These are phyloP conservation scores for Colletotrichum sp. DNA, from an alignment of 2,329 filamentous ascomycete species.

Conservation along the genomic window DNA sequence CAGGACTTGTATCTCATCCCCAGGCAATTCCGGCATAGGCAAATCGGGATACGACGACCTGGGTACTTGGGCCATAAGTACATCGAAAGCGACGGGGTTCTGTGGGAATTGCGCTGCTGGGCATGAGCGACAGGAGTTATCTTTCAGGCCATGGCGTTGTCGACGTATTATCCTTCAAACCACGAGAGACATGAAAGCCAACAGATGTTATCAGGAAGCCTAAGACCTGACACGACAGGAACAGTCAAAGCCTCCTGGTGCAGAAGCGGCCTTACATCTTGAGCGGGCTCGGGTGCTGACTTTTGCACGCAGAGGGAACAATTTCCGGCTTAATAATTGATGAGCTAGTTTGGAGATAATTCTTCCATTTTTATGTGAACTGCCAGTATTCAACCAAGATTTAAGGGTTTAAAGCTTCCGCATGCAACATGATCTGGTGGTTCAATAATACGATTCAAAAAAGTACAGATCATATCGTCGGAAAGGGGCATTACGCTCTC, in stretches of 20 bases:
- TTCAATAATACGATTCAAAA: background rate
- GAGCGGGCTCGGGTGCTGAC: background rate
- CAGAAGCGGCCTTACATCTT: background rate
- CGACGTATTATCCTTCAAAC: background rate
- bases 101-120: background rate
- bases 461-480: background rate
- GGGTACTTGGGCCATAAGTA: too few relatives aligned
- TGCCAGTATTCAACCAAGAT: rapidly evolving
- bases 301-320: rapidly evolving
- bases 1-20: too few relatives aligned
- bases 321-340: background rate
- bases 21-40: too few relatives aligned
- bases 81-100: background rate
- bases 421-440: background rate
- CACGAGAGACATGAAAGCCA: too few relatives aligned
- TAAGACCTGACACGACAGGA: rapidly evolving
- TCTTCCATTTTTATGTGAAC: background rate
- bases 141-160: background rate
- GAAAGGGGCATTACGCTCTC: rapidly evolving
- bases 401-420: background rate
- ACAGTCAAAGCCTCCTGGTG: background rate
- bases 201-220: too few relatives aligned
- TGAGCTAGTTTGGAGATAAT: rapidly evolving
- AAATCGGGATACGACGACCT: too few relatives aligned
- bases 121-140: background rate